A percentile compares a stretch with the other conserved stretches of the same genome.
Conservation (phyloP, 2,329 filamentous ascomycete species). For the Colletotrichum trifolii region DNA sequence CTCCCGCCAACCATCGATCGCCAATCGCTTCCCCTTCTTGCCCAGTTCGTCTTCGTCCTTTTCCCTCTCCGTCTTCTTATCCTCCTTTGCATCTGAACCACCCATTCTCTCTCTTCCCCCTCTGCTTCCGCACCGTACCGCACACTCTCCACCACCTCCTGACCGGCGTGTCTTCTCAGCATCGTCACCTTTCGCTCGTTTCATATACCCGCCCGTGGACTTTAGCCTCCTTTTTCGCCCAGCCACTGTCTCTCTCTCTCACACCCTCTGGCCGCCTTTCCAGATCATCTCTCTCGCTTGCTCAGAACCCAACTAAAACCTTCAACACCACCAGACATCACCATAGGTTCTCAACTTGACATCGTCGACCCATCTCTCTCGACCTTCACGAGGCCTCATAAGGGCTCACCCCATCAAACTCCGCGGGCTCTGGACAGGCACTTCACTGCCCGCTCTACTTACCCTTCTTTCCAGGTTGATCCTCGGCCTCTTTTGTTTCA, state of each 20-base stretch:
- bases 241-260: conserved; percentile 38
- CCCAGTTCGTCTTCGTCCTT: conserved; percentile 35
- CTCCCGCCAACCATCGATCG: conserved; percentile 38
- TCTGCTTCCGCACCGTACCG: conserved; percentile 25
- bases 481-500: conserved; percentile 60
- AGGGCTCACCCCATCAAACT: conserved; percentile 26
- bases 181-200: conserved; percentile 41
- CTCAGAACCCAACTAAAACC: conserved; percentile 10
- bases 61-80: conserved; percentile 30
- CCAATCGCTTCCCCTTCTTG: conserved; percentile 37
- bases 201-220: conserved; percentile 41
- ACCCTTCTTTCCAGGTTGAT: conserved; percentile 68
- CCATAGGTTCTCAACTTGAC: conserved; percentile 12
- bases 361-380: conserved; percentile 20
- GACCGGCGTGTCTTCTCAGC: conserved; percentile 37
- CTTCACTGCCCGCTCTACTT: conserved; percentile 38
- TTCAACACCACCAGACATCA: conserved; percentile 13
- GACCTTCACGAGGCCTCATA: conserved; percentile 16
- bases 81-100: conserved; percentile 25
- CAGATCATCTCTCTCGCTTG: conserved; percentile 35
- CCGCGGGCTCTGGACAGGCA: conserved; percentile 39
- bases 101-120: conserved; percentile 27
- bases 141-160: conserved; percentile 32
- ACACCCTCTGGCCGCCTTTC: conserved; percentile 31
- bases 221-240: conserved; percentile 37